A percentile compares a stretch with the other conserved stretches of the same genome.
These are phyloP conservation scores for Rachicladosporium sp. DNA, from an alignment of 2,329 filamentous ascomycete species.

Conservation along the genomic window DNA sequence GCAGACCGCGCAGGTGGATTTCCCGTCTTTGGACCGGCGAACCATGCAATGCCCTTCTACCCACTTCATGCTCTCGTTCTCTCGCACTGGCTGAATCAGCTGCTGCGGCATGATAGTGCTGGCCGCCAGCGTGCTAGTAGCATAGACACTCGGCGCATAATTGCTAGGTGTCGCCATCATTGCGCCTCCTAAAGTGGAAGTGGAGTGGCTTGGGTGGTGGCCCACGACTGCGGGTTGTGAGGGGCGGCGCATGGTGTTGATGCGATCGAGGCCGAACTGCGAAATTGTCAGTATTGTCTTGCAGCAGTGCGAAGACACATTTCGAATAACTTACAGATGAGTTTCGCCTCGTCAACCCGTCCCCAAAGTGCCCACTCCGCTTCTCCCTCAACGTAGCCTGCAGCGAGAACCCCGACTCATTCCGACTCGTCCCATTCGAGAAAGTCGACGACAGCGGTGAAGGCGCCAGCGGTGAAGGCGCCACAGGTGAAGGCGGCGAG, in stretches of 20 bases:
- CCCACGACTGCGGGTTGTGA: conserved; percentile 50
- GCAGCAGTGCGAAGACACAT: too few relatives aligned
- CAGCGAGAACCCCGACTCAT: conserved; percentile 81
- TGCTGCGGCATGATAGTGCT: conserved; percentile 80
- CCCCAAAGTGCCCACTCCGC: conserved; percentile 74
- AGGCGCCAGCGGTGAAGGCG: conserved; percentile 62
- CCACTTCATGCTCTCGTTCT: conserved; percentile 71
- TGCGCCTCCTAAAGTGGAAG: conserved; percentile 46
- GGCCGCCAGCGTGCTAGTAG: conserved; percentile 72
- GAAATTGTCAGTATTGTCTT: too few relatives aligned
- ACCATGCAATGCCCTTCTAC: conserved; percentile 74
- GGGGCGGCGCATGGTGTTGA: conserved; percentile 51
- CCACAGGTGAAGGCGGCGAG: conserved; percentile 51
- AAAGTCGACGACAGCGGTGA: conserved; percentile 51
- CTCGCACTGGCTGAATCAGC: conserved; percentile 64
- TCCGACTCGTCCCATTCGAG: conserved; percentile 66
- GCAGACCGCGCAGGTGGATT: conserved; percentile 57
- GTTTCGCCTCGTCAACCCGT: conserved; percentile 68
- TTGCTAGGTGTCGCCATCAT: conserved; percentile 26
- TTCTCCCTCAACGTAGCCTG: conserved; percentile 84
- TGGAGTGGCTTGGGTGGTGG: conserved; percentile 52
- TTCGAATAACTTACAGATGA: too few relatives aligned
- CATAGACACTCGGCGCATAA: conserved; percentile 74
- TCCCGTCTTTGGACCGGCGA: conserved; percentile 47
- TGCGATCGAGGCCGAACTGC: conserved; percentile 64